Percentiles rank a stretch among this genome's conserved stretches.
These are phyloP conservation scores for Euptelea pleiosperma DNA, from an alignment of 164 flowering plant species.

Conservation along the genomic window DNA sequence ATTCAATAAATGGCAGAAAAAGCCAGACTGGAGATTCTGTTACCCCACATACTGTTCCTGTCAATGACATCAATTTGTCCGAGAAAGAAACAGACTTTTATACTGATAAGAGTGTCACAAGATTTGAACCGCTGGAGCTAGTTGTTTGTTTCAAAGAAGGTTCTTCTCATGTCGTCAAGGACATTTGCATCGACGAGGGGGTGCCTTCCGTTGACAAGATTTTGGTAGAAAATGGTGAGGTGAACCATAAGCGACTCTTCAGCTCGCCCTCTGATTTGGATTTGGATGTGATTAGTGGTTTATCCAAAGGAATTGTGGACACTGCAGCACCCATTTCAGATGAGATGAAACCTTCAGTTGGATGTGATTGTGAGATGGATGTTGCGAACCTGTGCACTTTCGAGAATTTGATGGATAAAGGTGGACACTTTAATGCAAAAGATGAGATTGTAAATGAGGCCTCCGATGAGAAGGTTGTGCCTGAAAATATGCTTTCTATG, in stretches of 20 bases:
- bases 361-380: constrained; percentile 10
- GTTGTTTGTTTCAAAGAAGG: constrained; percentile 46
- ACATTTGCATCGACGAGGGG: constrained; percentile 62
- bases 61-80: constrained; percentile 13
- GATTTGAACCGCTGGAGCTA: constrained; percentile 39
- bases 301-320: constrained; percentile 16
- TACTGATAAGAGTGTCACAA: constrained; percentile 46
- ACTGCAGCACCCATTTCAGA: constrained; percentile 5
- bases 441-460: constrained; percentile 8
- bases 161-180: constrained; percentile 42
- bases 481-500: constrained; percentile 17
- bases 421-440: not conserved
- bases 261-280: constrained; percentile 21
- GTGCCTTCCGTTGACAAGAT: constrained; percentile 37
- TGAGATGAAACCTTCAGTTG: constrained; percentile 16
- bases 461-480: constrained; percentile 19
- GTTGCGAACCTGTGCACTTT: constrained; percentile 5
- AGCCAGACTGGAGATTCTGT: not conserved
- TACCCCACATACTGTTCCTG: constrained; percentile 9
- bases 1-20: constrained; percentile 5
- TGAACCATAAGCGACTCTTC: constrained; percentile 14
- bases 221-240: constrained; percentile 26
- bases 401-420: constrained; percentile 12
- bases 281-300: constrained; percentile 19
- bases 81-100: constrained; percentile 31